Evolutionary conservation across 2,329 filamentous ascomycete genomes (phyloP), one percentile per base, ranked within the genome.

Genomic region (Pseudogymnoascus sp.): DNA sequence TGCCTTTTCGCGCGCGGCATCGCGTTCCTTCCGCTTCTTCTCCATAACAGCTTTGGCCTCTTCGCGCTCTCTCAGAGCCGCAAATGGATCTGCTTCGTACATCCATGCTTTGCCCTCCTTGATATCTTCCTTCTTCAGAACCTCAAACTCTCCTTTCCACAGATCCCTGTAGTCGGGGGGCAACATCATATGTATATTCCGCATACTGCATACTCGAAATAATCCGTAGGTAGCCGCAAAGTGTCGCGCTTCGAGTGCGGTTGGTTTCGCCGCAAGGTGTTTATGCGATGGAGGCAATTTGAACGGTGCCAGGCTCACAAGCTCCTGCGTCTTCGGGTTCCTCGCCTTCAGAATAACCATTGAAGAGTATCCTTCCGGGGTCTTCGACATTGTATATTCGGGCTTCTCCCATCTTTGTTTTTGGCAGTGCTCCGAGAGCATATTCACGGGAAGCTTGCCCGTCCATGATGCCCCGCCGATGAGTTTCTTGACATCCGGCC

Each of bases 391-490:
- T 65, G 88, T 88, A 74, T 96, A 99, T 65, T 96, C 92, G 1
- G 93, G 93, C 72, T 87, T 93, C 66, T 91, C 89, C 94, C 94
- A 99, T 72, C 90, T 91, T 73, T 96, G 90, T 74, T 93, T 95
- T 76, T 96, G 91, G 69, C 92, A 97, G 75, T 96, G 90, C 78
- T 97, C 94, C 36, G 89, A 90, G 65, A 97, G 83, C 69, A 97
- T 81, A 71, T 96, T 97, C 65, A 97, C 89, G 1, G 94, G 94
- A 33, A 99, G 78, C 73, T 99, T 99, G 39, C 94, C 94, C 0
- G 94, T 99, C 94, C 94, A 99, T 67, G 91, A 97, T 62, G 91
- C 85, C 57, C 94, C 94, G 41, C 91, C 94, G 70, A 99, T 96
- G 66, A 99, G 78, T 68, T 95, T 90, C 74, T 88, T 87, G 47